Percentiles rank a stretch among this genome's conserved stretches.
Conservation (phyloP, 1,284 basidiomycete genomes). For the Albatrellus sp. region DNA sequence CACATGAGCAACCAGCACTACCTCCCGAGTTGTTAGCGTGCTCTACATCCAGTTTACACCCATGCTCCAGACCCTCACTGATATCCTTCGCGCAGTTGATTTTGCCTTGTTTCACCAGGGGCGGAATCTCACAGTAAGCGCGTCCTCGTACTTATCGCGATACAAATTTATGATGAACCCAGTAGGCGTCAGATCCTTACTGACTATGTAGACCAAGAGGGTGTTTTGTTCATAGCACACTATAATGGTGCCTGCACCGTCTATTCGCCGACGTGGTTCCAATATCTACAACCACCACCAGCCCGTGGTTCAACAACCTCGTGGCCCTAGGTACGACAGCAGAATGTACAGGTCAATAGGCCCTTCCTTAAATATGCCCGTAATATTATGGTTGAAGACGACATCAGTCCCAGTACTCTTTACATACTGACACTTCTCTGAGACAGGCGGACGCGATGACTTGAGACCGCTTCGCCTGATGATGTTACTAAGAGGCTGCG, state of each 20-base stretch:
- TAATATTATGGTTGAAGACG: slow-evolving; percentile 66
- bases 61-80: slow-evolving; percentile 36
- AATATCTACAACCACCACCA: slow-evolving; percentile 22
- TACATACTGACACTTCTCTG: slow-evolving; percentile 55
- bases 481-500: slow-evolving; percentile 39
- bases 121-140: slow-evolving; percentile 41
- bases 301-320: background rate
- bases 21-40: slow-evolving; percentile 43
- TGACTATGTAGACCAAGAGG: slow-evolving; percentile 47
- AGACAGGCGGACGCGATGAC: slow-evolving; percentile 68
- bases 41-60: slow-evolving; percentile 42
- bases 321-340: background rate
- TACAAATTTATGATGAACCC: slow-evolving; percentile 47
- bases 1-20: slow-evolving; percentile 34
- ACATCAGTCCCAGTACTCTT: slow-evolving; percentile 56
- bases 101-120: slow-evolving; percentile 40
- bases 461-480: slow-evolving; percentile 48
- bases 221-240: slow-evolving; percentile 31
- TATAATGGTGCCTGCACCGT: slow-evolving; percentile 46
- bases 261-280: slow-evolving; percentile 55
- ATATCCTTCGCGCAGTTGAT: slow-evolving; percentile 49
- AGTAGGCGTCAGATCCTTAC: slow-evolving; percentile 37
- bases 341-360: slow-evolving; percentile 34
- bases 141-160: slow-evolving; percentile 22
- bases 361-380: slow-evolving; percentile 42